phyloP scores from a whole-genome alignment of 768 basidiomycete genomes.

The Psilocybe cyanescens region DNA sequence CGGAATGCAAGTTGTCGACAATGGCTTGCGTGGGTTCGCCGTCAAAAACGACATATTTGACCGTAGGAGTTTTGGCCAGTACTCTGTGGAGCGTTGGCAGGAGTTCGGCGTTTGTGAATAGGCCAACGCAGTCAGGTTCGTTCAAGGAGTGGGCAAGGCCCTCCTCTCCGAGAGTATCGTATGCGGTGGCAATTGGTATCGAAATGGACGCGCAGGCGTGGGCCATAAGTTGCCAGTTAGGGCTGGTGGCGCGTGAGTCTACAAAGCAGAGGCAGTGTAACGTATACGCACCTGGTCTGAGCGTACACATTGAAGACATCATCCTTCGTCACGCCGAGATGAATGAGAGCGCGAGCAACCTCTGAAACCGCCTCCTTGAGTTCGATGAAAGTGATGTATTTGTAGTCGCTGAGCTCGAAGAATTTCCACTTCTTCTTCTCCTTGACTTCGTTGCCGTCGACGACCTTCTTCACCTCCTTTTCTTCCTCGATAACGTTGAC shows the following conservation, averaged over 20 bases:
- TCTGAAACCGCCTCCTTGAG: constrained; percentile 67
- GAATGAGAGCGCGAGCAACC: constrained; percentile 71
- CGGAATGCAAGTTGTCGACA: constrained; percentile 60
- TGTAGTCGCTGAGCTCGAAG: constrained; percentile 89
- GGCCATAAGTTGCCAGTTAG: constrained; percentile 88
- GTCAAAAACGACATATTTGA: constrained; percentile 87
- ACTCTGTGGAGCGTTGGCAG: constrained; percentile 79
- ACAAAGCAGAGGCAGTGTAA: constrained; percentile 2
- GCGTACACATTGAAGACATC: constrained; percentile 93
- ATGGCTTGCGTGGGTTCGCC: constrained; percentile 59
- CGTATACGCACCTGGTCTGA: constrained; percentile 67
- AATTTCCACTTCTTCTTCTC: constrained; percentile 98
- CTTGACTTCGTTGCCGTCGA: constrained; percentile 79
- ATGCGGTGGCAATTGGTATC: constrained; percentile 89
- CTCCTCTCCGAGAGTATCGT: constrained; percentile 91
- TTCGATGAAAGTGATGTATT: constrained; percentile 77
- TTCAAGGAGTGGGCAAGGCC: constrained; percentile 91
- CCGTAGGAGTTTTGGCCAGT: constrained; percentile 68
- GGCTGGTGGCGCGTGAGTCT: constrained; percentile 39
- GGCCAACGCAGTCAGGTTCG: constrained; percentile 74
- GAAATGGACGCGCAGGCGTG: constrained; percentile 82
- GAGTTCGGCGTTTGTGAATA: constrained; percentile 94
- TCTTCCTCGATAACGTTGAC: constrained; percentile 77
- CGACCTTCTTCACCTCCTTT: constrained; percentile 85
- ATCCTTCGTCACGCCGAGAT: constrained; percentile 66